Base-by-base conservation (phyloP, 768 basidiomycete genomes). In the Calocera viscosa region DNA sequence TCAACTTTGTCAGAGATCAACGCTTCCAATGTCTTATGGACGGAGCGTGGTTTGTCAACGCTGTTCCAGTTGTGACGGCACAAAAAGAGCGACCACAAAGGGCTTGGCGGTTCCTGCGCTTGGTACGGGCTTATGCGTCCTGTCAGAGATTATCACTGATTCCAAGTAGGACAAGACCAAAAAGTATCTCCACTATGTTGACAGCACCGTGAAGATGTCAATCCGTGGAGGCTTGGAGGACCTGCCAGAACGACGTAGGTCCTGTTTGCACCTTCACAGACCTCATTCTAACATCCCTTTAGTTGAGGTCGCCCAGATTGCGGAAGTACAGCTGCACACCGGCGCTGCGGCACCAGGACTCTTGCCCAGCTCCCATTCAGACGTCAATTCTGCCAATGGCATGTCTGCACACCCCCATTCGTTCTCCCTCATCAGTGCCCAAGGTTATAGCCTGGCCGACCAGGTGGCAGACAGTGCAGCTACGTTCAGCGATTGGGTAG, bases 21-120 rank as follows among this genome's bases (percentile, higher is more conserved):
- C 82, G 93, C 65, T 87, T 94, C 72, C 87, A 90, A 70, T 94
- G 92, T 72, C 76, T 96, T 40, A 78, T 91, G 53, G 88, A 92
- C 73, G 93, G 93, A 34, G 89, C 91, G 24, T 96, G 93, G 93
- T 94, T 96, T 75, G 83, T 90, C 69, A 92, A 88, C 72, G 91
- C 86, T 0, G 77, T 88, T 40, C 85, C 86, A 0, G 76, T 80
- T 43, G 77, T 77, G 7, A 75, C 81, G 24, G 33, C 40, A 76
- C 24, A 64, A 30, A 63, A 64, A 17, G 82, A 85, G 60, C 81
- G 86, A 47, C 84, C 86, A 1, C 82, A 76, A 32, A 80, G 84
- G 40, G 85, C 85, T 1, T 95, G 92, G 92, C 81, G 90, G 49
- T 95, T 94, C 75, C 86, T 94, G 80, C 82, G 93, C 70, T 76